Evolutionary conservation across 805 yeast species (phyloP).

Genomic region (Schwanniomyces polymorphus): DNA sequence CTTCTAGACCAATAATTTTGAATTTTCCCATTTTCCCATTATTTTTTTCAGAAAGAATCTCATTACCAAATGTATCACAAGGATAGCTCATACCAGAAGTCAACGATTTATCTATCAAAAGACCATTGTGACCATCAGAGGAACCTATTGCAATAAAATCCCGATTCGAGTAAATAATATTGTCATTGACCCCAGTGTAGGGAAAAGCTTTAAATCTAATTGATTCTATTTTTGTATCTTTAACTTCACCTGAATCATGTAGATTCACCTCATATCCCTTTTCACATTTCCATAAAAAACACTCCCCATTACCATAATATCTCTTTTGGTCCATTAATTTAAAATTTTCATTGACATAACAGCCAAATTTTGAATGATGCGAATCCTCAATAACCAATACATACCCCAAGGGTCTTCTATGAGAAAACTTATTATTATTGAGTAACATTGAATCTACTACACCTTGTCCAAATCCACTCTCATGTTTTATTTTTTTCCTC

Average conservation of each 20-base stretch:
- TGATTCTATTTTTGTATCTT: conserved; percentile 1
- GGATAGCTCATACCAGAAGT: conserved; percentile 74
- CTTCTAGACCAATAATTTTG: conserved; percentile 72
- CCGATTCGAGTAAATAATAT: conserved; percentile 77
- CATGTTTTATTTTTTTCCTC: conserved; percentile 12
- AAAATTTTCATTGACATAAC: conserved; percentile 71
- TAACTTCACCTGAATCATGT: neutral
- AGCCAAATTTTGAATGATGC: conserved; percentile 68
- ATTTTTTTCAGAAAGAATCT: conserved; percentile 47
- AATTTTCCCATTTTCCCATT: conserved; percentile 56
- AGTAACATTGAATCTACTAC: conserved; percentile 33
- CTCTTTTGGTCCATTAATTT: conserved; percentile 70
- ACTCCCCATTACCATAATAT: conserved; percentile 92
- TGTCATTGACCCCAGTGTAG: conserved; percentile 86
- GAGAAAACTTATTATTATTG: conserved; percentile 13
- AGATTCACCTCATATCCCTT: neutral
- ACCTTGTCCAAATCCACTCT: conserved; percentile 37
- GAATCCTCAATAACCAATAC: conserved; percentile 71
- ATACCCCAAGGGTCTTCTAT: conserved; percentile 59
- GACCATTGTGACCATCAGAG: conserved; percentile 89
- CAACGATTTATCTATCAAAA: conserved; percentile 80
- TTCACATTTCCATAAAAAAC: conserved; percentile 86
- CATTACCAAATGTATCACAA: conserved; percentile 89
- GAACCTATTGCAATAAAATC: conserved; percentile 84
- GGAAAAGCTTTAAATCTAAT: conserved; percentile 73